A percentile compares a stretch with the other conserved stretches of the same genome.
phyloP scores from a whole-genome alignment of 495 filamentous ascomycete species.

The Astrothelium subdiscretum region DNA sequence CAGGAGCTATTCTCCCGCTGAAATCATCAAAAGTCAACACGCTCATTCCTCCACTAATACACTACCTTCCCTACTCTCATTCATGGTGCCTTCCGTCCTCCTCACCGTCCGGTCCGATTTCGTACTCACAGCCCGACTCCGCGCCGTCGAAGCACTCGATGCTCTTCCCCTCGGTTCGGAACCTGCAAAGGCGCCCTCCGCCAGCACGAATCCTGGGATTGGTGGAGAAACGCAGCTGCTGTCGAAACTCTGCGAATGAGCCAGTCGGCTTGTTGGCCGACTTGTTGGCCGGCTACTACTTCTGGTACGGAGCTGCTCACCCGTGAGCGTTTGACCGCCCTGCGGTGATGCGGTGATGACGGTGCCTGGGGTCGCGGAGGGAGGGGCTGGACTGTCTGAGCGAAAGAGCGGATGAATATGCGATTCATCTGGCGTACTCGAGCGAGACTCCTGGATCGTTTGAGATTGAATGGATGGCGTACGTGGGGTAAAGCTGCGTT shows the following conservation, averaged over 20 bases:
- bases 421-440: slow-evolving; percentile 41
- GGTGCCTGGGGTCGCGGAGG: slow-evolving; percentile 58
- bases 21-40: no score
- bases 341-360: slow-evolving; percentile 59
- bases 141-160: neutral
- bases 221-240: neutral
- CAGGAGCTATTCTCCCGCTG: no score
- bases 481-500: slow-evolving; percentile 5
- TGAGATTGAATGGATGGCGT: slow-evolving; percentile 8
- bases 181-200: neutral
- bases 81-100: neutral
- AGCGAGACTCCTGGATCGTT: slow-evolving; percentile 15
- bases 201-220: neutral
- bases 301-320: neutral
- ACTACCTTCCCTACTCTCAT: neutral
- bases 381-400: slow-evolving; percentile 58
- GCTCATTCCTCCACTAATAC: neutral
- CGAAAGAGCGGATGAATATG: slow-evolving; percentile 83
- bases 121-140: neutral
- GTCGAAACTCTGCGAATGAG: neutral
- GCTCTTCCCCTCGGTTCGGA: neutral
- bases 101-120: neutral
- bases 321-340: slow-evolving; percentile 40
- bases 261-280: neutral
- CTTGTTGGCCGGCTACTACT: neutral